Percentiles rank a stretch among this genome's conserved stretches.
Evolutionary conservation across 768 basidiomycete species (phyloP).

Genomic region (Termitomyces sp.): DNA sequence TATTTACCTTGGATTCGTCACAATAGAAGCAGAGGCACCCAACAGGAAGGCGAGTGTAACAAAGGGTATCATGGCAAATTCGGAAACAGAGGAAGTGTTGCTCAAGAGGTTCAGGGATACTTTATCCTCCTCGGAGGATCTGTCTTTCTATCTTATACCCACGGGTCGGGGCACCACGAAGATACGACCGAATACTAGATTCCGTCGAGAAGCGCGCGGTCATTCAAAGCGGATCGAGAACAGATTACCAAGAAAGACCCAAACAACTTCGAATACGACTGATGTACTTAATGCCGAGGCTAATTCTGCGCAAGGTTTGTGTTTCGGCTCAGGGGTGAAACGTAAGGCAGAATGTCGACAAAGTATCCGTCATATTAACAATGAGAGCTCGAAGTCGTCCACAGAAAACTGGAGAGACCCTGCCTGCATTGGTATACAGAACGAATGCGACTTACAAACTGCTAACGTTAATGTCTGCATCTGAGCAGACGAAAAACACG

Average conservation of each 20-base stretch:
- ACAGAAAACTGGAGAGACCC: neutral
- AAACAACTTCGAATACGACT: neutral
- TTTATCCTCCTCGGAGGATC: neutral
- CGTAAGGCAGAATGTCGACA: neutral
- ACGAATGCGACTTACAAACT: neutral
- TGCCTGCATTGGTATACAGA: neutral
- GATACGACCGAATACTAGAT: neutral
- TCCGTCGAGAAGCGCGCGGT: neutral
- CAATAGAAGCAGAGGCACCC: neutral
- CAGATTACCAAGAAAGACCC: neutral
- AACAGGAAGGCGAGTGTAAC: neutral
- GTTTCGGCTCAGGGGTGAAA: neutral
- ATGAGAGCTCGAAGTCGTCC: neutral
- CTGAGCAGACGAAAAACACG: too few relatives aligned
- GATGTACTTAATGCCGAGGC: neutral
- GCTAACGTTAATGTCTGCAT: neutral
- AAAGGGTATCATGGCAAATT: neutral
- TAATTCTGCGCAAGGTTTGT: neutral
- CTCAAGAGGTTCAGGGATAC: neutral
- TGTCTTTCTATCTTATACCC: neutral
- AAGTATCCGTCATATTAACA: neutral
- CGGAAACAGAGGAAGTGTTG: neutral
- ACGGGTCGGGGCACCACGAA: neutral
- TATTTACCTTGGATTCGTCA: neutral
- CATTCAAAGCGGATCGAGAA: neutral